Conservation (phyloP, 768 basidiomycete genomes). For the Agrocybe pediades region DNA sequence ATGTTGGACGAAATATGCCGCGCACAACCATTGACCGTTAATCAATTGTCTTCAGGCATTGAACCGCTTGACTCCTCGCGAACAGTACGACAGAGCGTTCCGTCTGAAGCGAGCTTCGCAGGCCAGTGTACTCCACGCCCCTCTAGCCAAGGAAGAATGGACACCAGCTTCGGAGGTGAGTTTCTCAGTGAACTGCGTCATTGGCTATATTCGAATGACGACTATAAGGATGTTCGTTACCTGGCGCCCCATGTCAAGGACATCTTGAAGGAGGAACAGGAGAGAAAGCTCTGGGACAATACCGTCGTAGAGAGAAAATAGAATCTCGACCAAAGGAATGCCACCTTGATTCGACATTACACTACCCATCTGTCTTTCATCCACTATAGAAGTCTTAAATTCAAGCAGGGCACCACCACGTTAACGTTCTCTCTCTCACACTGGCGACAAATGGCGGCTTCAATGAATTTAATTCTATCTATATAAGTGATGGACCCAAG, state of each 20-base stretch:
- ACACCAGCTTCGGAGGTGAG: constrained; percentile 71
- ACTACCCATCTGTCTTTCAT: not conserved
- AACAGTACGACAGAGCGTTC: constrained; percentile 89
- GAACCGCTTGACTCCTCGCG: constrained; percentile 71
- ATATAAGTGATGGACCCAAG: not conserved
- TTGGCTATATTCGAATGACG: constrained; percentile 1
- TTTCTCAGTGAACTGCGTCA: not conserved
- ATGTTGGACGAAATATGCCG: constrained; percentile 18
- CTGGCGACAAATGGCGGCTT: not conserved
- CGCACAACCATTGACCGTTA: not conserved
- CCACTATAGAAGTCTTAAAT: not conserved
- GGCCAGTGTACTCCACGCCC: constrained; percentile 73
- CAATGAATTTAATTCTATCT: not conserved
- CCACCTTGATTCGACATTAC: constrained; percentile 1
- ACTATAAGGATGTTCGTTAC: constrained; percentile 83
- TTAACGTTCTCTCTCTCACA: not conserved
- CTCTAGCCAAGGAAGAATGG: constrained; percentile 85
- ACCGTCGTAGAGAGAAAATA: constrained; percentile 72
- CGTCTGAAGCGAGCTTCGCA: constrained; percentile 87
- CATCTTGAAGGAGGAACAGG: constrained; percentile 73
- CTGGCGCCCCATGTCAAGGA: constrained; percentile 75
- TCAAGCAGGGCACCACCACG: not conserved
- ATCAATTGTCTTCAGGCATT: constrained; percentile 63
- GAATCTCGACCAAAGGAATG: constrained; percentile 22
- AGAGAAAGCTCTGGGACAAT: constrained; percentile 82